These are phyloP conservation scores for Fusarium vanettenii DNA, from an alignment of 2,329 filamentous ascomycete species.

Conservation along the genomic window DNA sequence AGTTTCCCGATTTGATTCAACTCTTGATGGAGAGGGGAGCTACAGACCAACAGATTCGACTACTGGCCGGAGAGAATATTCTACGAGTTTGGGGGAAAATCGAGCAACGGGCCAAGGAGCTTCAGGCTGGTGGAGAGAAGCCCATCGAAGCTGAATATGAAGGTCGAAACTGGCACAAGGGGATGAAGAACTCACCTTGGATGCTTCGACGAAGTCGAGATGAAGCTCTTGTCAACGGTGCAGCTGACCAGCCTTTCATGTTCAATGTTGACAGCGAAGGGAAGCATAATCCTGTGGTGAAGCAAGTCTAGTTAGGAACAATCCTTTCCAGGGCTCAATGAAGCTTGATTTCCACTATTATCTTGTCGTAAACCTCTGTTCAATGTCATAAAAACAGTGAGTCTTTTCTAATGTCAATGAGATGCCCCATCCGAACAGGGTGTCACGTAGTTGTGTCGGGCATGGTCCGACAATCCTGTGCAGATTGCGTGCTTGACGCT, in stretches of 20 bases:
- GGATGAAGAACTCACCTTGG: constrained; percentile 39
- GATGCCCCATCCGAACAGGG: not conserved
- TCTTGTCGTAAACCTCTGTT: not conserved
- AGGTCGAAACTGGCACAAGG: constrained; percentile 42
- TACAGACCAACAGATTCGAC: constrained; percentile 42
- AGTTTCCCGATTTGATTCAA: constrained; percentile 49
- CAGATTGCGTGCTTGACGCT: not conserved
- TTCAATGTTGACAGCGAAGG: constrained; percentile 19
- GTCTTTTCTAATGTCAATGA: not conserved
- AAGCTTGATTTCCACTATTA: not conserved
- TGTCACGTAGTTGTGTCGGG: not conserved
- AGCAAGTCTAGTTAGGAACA: constrained; percentile 1
- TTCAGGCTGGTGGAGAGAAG: constrained; percentile 30
- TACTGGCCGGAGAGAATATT: constrained; percentile 42
- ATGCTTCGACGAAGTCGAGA: constrained; percentile 33
- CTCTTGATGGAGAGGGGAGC: constrained; percentile 44
- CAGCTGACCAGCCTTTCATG: constrained; percentile 11
- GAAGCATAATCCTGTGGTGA: constrained; percentile 9
- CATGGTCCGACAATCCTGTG: not conserved
- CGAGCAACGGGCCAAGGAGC: constrained; percentile 41
- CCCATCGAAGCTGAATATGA: constrained; percentile 46
- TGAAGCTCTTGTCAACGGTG: constrained; percentile 15
- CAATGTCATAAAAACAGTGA: not conserved
- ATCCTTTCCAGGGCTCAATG: not conserved
- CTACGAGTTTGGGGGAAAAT: constrained; percentile 45